Evolutionary conservation across 805 yeast species (phyloP), one percentile per base, ranked within the genome.

Genomic region (Jamesozyma hellenica): DNA sequence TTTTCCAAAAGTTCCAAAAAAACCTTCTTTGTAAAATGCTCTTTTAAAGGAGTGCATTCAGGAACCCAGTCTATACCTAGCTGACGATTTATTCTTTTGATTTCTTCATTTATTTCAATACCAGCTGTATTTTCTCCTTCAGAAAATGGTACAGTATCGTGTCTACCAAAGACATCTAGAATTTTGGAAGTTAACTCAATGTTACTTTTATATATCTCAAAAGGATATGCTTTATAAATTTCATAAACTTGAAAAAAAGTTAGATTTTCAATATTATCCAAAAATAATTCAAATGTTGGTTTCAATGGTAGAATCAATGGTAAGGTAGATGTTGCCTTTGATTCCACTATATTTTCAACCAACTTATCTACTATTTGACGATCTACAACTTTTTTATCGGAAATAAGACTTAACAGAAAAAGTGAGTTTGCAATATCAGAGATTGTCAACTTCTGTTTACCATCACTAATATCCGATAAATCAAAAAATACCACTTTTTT

Each of bases 401-500:
- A 31, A 26, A 63, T 26, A 15, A 45, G 45, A 12, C 50, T 40
- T 23, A 59, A 19, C 5, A 63, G 17, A 40, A 55, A 52, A 1
- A 52, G 36, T 10, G 57, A 43, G 30, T 51, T 56, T 2, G 50
- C 39, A 8, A 63, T 38, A 13, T 52, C 55, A 3, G 30, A 34
- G 0, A 48, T 43, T 13, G 42, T 39, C 23, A 60, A 33, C 1
- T 32, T 38, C 10, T 44, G 38, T 34, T 57, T 56, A 0, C 59
- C 65, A 18, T 64, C 69, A 9, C 56, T 55, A 1, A 50, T 36
- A 32, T 66, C 70, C 17, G 49, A 52, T 2, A 49, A 48, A 41
- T 68, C 74, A 11, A 71, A 71, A 23, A 50, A 33, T 1, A 71
- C 47, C 5, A 68, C 48, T 39, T 68, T 71, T 13, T 56, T 46